phyloP scores from a whole-genome alignment of 495 filamentous ascomycete species.

The Daldinia grandis region DNA sequence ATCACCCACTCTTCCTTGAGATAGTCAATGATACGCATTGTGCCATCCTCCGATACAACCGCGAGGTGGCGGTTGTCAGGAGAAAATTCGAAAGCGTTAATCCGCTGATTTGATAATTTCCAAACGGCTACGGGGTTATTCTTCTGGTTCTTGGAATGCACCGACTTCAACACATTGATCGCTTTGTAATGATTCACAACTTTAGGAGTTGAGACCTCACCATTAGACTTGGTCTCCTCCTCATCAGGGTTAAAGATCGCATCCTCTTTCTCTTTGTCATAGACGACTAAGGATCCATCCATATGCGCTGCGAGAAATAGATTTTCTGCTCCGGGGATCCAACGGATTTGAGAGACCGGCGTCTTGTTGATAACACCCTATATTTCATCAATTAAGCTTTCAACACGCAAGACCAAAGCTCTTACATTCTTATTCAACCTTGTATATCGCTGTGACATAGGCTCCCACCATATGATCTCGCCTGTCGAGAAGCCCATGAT shows the following conservation, averaged over 20 bases:
- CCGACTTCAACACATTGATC: constrained; percentile 80
- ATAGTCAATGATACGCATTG: constrained; percentile 88
- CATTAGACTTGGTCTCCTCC: constrained; percentile 52
- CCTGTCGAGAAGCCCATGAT: constrained; percentile 95
- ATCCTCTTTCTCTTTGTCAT: constrained; percentile 99
- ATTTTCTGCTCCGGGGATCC: constrained; percentile 94
- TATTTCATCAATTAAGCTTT: constrained; percentile 17
- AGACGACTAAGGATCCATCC: constrained; percentile 92
- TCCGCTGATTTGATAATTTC: constrained; percentile 87
- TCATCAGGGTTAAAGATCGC: constrained; percentile 64
- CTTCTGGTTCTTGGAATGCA: constrained; percentile 91
- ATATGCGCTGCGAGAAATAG: constrained; percentile 92
- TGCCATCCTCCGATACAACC: constrained; percentile 90
- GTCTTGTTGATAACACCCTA: constrained; percentile 86
- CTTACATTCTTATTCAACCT: constrained; percentile 93
- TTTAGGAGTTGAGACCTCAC: constrained; percentile 54
- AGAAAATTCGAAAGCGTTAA: constrained; percentile 89
- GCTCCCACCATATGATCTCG: constrained; percentile 99
- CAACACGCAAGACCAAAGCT: not conserved
- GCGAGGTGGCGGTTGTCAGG: constrained; percentile 88
- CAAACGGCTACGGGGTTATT: constrained; percentile 89
- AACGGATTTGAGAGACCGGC: constrained; percentile 85
- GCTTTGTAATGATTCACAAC: constrained; percentile 44
- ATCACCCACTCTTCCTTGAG: constrained; percentile 81
- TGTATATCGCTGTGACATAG: constrained; percentile 93